phyloP scores from a whole-genome alignment of 345 rosid genomes.

The Corchorus capsularis region DNA sequence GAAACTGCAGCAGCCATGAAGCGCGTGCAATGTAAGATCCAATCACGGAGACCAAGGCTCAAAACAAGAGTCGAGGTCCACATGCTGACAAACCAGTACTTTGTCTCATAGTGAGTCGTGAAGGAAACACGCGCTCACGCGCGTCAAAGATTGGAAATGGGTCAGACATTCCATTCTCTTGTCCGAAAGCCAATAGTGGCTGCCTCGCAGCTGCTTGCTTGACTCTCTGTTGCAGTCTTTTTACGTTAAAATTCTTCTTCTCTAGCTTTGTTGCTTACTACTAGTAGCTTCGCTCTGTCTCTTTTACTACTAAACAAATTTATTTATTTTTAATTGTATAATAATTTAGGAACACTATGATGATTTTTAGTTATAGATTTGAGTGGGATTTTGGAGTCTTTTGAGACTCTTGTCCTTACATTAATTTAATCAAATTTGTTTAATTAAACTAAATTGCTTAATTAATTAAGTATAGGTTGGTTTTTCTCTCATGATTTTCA shows the following conservation, averaged over 20 bases:
- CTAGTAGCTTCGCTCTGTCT: slow-evolving; percentile 12
- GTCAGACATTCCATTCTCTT: slow-evolving; percentile 33
- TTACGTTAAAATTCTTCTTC: not conserved
- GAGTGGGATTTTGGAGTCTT: slow-evolving; percentile 42
- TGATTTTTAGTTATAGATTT: slow-evolving; percentile 32
- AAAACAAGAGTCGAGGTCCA: slow-evolving; percentile 21
- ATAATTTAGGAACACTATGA: slow-evolving; percentile 12
- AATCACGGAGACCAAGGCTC: slow-evolving; percentile 24
- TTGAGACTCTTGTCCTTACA: slow-evolving; percentile 42
- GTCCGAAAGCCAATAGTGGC: slow-evolving; percentile 1
- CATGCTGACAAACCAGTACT: slow-evolving; percentile 48
- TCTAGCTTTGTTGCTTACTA: not conserved
- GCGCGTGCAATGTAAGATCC: slow-evolving; percentile 33
- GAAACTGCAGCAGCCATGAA: slow-evolving; percentile 20
- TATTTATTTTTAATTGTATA: not conserved
- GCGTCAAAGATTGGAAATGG: slow-evolving; percentile 26
- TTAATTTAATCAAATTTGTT: not conserved
- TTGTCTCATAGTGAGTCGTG: slow-evolving; percentile 45
- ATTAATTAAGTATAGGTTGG: too few relatives aligned
- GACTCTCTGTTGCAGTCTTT: slow-evolving; percentile 18
- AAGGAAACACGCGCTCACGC: slow-evolving; percentile 29
- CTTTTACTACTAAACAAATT: not conserved
- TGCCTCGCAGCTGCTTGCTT: not conserved
- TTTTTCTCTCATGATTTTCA: not conserved
- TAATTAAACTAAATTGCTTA: not conserved